These are phyloP conservation scores for Globisporangium recalcitrans DNA, from an alignment of 352 stramenopile species.

Conservation along the genomic window DNA sequence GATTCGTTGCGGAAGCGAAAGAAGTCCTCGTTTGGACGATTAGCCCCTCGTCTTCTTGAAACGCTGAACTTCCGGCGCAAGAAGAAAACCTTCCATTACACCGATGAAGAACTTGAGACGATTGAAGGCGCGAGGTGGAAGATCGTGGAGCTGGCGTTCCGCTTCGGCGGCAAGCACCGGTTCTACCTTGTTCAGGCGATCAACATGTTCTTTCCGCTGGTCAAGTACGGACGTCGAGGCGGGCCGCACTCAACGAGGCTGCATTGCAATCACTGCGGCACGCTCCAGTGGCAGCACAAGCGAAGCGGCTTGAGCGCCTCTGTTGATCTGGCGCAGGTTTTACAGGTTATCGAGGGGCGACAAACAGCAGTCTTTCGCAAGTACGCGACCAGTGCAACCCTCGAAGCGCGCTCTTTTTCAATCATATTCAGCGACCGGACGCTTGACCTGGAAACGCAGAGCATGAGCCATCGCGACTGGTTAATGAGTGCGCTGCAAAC, in stretches of 20 bases:
- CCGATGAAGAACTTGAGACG: constrained; percentile 70
- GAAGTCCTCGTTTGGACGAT: constrained; percentile 49
- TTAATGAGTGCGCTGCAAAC: constrained; percentile 71
- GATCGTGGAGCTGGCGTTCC: constrained; percentile 81
- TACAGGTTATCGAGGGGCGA: constrained; percentile 63
- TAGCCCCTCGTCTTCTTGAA: constrained; percentile 57
- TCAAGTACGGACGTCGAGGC: constrained; percentile 76
- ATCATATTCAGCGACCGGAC: constrained; percentile 73
- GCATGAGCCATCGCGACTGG: constrained; percentile 74
- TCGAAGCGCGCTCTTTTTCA: constrained; percentile 61
- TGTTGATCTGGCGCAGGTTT: constrained; percentile 65
- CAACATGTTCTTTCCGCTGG: constrained; percentile 81
- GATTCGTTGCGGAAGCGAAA: constrained; percentile 30
- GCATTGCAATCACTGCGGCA: constrained; percentile 77
- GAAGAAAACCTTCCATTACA: constrained; percentile 70
- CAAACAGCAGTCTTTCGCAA: constrained; percentile 78
- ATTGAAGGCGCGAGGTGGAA: constrained; percentile 82
- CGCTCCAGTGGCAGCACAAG: constrained; percentile 86
- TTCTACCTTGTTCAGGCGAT: constrained; percentile 84
- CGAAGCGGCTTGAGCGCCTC: constrained; percentile 59
- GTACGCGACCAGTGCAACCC: constrained; percentile 35
- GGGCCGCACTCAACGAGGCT: constrained; percentile 64
- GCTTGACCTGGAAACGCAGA: constrained; percentile 77
- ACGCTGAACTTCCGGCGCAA: constrained; percentile 61
- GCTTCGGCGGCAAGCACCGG: constrained; percentile 78